Evolutionary conservation across 441 rosid genomes (phyloP), one percentile per base, ranked within the genome.

Genomic region (Codiaeum variegatum): DNA sequence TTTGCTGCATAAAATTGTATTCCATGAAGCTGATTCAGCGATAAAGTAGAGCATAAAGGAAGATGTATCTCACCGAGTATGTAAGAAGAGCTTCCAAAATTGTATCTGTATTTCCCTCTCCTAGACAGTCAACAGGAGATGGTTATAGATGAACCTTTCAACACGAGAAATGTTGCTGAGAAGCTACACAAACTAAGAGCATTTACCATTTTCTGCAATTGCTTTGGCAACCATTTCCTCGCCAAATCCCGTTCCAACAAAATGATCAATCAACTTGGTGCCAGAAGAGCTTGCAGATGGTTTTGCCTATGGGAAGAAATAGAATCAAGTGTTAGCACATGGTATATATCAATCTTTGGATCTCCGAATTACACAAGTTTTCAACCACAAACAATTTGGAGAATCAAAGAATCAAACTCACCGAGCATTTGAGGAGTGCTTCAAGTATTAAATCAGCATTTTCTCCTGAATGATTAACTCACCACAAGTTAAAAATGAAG

Each of bases 221-320:
- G 86, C 93, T 76, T 84, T 88, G 62, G 80, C 79, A 66, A 92
- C 89, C 69, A 86, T 74, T 73, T 90, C 80, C 71, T 84, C 87
- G 3, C 83, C 71, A 69, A 89, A 92, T 10, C 97, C 97, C 97
- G 89, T 89, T 16, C 79, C 88, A 31, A 85, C 75, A 73, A 92
- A 90, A 73, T 87, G 89, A 84, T 85, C 82, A 55, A 88, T 79
- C 76, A 86, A 42, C 69, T 91, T 90, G 80, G 94, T 82, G 72
- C 83, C 83, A 32, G 93, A 88, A 73, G 97, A 85, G 67, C 93
- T 62, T 66, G 85, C 81, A 40, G 81, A 85, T 23, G 83, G 76
- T 21, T 76, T 72, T 61, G 74, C 86, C 96, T 93, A 55, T 69
- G 66, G 66, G 31, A 42, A 51, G 23, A 78, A 76, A 26, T 49